A percentile compares a stretch with the other conserved stretches of the same genome.
phyloP scores from a whole-genome alignment of 2,329 filamentous ascomycete species.

The Chaetothyriales sp. region DNA sequence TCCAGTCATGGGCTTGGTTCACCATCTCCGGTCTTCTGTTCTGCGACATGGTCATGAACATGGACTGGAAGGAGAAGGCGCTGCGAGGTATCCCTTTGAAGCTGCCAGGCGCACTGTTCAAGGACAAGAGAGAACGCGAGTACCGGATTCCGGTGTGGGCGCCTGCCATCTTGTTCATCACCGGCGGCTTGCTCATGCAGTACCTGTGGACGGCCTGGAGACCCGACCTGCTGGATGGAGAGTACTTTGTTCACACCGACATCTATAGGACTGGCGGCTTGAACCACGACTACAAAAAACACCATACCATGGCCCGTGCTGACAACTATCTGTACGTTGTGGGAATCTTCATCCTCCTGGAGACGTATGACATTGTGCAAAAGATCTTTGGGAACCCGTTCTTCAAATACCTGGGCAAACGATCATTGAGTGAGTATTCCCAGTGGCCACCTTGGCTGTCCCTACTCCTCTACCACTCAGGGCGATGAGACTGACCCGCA shows the following conservation, averaged over 20 bases:
- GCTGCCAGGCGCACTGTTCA: not conserved
- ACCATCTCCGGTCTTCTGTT: slow-evolving; percentile 28
- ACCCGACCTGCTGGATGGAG: slow-evolving; percentile 23
- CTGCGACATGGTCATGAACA: slow-evolving; percentile 29
- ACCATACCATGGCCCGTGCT: slow-evolving; percentile 5
- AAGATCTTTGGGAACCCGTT: slow-evolving; percentile 22
- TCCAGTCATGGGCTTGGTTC: slow-evolving; percentile 34
- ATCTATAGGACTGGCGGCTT: slow-evolving; percentile 26
- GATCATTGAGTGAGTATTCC: slow-evolving; percentile 29
- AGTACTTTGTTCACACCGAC: slow-evolving; percentile 28
- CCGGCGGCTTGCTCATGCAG: slow-evolving; percentile 26
- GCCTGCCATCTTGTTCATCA: slow-evolving; percentile 20
- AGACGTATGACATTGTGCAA: slow-evolving; percentile 25
- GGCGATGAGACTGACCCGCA: not conserved
- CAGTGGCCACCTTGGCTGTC: not conserved
- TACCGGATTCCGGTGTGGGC: slow-evolving; percentile 21
- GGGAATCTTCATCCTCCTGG: slow-evolving; percentile 27
- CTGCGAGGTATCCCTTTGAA: slow-evolving; percentile 14
- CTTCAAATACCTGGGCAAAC: slow-evolving; percentile 26
- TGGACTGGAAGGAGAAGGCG: slow-evolving; percentile 23
- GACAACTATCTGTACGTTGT: slow-evolving; percentile 32
- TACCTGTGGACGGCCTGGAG: slow-evolving; percentile 30
- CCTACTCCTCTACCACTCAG: not conserved
- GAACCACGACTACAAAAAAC: slow-evolving; percentile 24
- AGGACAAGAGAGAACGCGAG: not conserved